phyloP scores from a whole-genome alignment of 108 stramenopile species.

The Stephanodiscus triporus region DNA sequence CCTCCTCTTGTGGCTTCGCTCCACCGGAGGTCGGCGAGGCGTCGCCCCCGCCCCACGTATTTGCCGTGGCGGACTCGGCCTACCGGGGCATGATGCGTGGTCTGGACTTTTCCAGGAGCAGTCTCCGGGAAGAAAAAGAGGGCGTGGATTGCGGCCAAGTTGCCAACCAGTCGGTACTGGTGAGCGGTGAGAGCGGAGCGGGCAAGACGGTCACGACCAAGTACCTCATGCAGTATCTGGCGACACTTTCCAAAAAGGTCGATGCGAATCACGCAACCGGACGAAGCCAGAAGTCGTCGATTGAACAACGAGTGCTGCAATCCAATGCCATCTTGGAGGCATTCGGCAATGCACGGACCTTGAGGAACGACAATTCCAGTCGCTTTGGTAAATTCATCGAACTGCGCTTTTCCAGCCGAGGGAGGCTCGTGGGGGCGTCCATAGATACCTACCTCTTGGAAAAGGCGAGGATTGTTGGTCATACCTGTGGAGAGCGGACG shows the following conservation, averaged over 20 bases:
- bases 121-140: conserved; percentile 2
- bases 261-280: conserved; percentile 6
- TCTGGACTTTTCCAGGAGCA: conserved; percentile 49
- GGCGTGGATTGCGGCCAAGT: background rate
- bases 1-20: no score
- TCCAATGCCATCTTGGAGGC: conserved; percentile 88
- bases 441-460: conserved; percentile 86
- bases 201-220: conserved; percentile 91
- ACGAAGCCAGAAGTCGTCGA: conserved; percentile 20
- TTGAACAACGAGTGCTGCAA: conserved; percentile 73
- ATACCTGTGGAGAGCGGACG: conserved; percentile 82
- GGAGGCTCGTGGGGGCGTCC: conserved; percentile 69
- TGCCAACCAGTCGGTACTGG: conserved; percentile 64
- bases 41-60: conserved; percentile 72
- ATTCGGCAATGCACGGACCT: conserved; percentile 86
- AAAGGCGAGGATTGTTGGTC: conserved; percentile 78
- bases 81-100: conserved; percentile 76
- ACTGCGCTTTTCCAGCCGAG: conserved; percentile 57
- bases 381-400: conserved; percentile 97
- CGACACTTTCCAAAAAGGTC: conserved; percentile 63
- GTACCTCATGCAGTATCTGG: conserved; percentile 84
- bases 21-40: background rate
- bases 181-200: conserved; percentile 83
- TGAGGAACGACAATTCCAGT: conserved; percentile 87
- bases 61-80: conserved; percentile 90